phyloP scores from a whole-genome alignment of 2,329 filamentous ascomycete genomes.

The Mycosphaerella sp. region DNA sequence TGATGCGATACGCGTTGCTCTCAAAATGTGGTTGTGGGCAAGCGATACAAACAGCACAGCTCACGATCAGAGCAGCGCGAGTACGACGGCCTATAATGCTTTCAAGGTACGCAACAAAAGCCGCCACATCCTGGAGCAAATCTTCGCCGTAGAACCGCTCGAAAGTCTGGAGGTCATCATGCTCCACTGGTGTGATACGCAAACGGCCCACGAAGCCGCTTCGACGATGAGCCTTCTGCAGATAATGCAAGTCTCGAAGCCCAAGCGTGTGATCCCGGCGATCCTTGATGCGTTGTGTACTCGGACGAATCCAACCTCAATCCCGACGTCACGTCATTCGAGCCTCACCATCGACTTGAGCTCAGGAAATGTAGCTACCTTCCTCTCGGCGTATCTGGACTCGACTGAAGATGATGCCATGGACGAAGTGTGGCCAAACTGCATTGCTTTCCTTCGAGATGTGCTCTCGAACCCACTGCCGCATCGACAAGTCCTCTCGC shows the following conservation, averaged over 20 bases:
- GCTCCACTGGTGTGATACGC: slow-evolving; percentile 64
- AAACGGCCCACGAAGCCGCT: slow-evolving; percentile 33
- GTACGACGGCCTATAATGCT: slow-evolving; percentile 86
- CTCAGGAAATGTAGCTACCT: slow-evolving; percentile 77
- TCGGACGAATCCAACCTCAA: slow-evolving; percentile 72
- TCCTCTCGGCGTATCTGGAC: slow-evolving; percentile 81
- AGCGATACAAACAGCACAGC: slow-evolving; percentile 52
- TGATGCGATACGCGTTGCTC: slow-evolving; percentile 87
- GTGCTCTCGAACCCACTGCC: slow-evolving; percentile 90
- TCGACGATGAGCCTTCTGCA: slow-evolving; percentile 82
- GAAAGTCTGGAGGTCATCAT: slow-evolving; percentile 91
- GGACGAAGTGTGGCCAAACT: slow-evolving; percentile 97
- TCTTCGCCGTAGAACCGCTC: slow-evolving; percentile 85
- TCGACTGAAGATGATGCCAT: slow-evolving; percentile 94
- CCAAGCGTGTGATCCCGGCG: slow-evolving; percentile 84
- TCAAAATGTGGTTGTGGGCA: slow-evolving; percentile 91
- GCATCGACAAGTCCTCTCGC: slow-evolving; percentile 81
- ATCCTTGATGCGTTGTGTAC: slow-evolving; percentile 97
- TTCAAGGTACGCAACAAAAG: slow-evolving; percentile 85
- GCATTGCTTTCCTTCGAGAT: slow-evolving; percentile 82
- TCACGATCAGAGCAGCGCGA: slow-evolving; percentile 58
- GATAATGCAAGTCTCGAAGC: slow-evolving; percentile 82
- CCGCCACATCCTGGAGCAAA: slow-evolving; percentile 78
- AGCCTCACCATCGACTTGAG: slow-evolving; percentile 79
- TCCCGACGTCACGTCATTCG: slow-evolving; percentile 75